Evolutionary conservation across 306 rosid genomes (phyloP).

Genomic region (Ormosia semicastrata): DNA sequence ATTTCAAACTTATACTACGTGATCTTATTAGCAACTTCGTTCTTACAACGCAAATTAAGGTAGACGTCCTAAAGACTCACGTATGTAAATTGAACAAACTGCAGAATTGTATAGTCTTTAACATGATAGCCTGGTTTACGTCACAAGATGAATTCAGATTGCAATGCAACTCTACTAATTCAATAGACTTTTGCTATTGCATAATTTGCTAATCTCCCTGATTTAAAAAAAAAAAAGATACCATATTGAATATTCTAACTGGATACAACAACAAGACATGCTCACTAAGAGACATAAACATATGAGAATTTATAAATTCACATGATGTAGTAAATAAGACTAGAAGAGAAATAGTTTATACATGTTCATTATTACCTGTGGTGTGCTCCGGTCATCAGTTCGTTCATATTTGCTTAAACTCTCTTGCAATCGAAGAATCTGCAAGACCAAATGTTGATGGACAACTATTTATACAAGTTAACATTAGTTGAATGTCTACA

Average conservation of each 20-base stretch:
- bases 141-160: slow-evolving; percentile 6
- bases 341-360: slow-evolving; percentile 3
- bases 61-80: neutral
- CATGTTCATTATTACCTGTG: slow-evolving; percentile 63
- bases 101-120: neutral
- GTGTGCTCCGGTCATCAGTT: slow-evolving; percentile 82
- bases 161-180: neutral
- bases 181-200: neutral
- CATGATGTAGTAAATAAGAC: neutral
- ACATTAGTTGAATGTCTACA: neutral
- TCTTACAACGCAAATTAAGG: neutral
- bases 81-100: neutral
- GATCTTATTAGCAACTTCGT: neutral
- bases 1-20: neutral
- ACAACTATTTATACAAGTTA: slow-evolving; percentile 19
- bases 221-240: neutral
- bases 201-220: neutral
- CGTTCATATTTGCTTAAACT: slow-evolving; percentile 86
- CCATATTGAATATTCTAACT: neutral
- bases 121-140: neutral
- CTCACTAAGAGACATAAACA: neutral
- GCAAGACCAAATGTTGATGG: slow-evolving; percentile 27
- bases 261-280: neutral
- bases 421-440: slow-evolving; percentile 96
- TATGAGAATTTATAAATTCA: slow-evolving; percentile 2